phyloP scores from a whole-genome alignment of 1,284 basidiomycete species.

The Mycena sp. region DNA sequence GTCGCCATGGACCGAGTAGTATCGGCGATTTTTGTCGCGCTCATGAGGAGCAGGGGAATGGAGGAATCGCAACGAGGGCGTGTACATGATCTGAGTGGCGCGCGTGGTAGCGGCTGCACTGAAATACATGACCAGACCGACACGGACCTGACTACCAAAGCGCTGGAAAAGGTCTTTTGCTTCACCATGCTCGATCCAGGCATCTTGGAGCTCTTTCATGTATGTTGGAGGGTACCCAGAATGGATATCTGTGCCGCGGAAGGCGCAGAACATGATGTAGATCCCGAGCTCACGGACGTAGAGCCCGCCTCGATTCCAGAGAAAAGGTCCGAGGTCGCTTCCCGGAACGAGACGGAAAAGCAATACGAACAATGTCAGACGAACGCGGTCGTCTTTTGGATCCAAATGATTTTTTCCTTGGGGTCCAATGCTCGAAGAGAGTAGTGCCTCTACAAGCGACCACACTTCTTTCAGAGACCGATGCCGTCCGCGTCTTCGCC shows the following conservation, averaged over 20 bases:
- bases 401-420: background rate
- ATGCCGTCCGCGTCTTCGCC: too few species aligned
- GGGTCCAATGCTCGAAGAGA: background rate
- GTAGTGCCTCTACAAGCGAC: background rate
- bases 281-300: background rate
- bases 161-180: background rate
- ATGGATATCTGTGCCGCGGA: background rate
- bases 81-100: background rate
- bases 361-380: background rate
- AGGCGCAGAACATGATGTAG: background rate
- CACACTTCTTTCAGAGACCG: background rate
- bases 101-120: background rate
- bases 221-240: background rate
- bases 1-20: background rate
- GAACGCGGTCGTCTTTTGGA: background rate
- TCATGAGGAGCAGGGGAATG: background rate
- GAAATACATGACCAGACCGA: slow-evolving; percentile 13
- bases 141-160: background rate
- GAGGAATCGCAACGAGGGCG: slow-evolving; percentile 5
- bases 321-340: background rate
- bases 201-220: background rate
- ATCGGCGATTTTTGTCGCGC: background rate
- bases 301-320: background rate
- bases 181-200: background rate
- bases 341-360: background rate